These are phyloP conservation scores for Komagataella mondaviorum DNA, from an alignment of 805 yeast species.

Conservation along the genomic window DNA sequence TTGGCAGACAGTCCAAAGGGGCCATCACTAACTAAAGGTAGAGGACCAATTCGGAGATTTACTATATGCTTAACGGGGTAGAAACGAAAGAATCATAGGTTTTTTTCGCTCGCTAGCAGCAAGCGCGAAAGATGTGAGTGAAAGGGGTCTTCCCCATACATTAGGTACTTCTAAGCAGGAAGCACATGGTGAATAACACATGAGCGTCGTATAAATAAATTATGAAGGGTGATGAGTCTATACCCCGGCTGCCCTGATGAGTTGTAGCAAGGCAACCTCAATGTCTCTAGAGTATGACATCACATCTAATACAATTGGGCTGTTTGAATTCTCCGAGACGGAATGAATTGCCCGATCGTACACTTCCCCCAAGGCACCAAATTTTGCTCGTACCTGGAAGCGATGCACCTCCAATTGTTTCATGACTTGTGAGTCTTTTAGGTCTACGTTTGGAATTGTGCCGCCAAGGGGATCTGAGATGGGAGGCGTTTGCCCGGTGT, in stretches of 20 bases:
- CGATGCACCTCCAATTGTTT: not conserved
- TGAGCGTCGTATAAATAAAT: too few relatives aligned
- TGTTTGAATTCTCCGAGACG: not conserved
- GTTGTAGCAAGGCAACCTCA: not conserved
- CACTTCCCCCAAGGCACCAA: not conserved
- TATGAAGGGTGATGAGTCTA: not conserved
- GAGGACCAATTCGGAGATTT: not conserved
- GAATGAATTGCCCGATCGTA: not conserved
- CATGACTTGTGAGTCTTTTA: not conserved
- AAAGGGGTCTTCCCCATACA: too few relatives aligned
- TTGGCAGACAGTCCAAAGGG: conserved; percentile 49
- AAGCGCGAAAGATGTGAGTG: not conserved
- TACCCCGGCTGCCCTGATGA: not conserved
- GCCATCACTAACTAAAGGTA: conserved; percentile 27
- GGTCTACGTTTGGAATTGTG: not conserved
- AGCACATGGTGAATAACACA: too few relatives aligned
- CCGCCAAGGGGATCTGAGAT: not conserved
- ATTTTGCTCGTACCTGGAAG: not conserved
- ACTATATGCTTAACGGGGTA: not conserved
- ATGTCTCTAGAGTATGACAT: not conserved
- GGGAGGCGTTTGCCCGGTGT: not conserved
- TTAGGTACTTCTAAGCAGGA: too few relatives aligned
- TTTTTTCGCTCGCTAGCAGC: not conserved
- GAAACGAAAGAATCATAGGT: not conserved
- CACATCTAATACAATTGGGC: not conserved